Evolutionary conservation across 768 basidiomycete genomes (phyloP), one percentile per base, ranked within the genome.

Genomic region (Mycena galericulata): DNA sequence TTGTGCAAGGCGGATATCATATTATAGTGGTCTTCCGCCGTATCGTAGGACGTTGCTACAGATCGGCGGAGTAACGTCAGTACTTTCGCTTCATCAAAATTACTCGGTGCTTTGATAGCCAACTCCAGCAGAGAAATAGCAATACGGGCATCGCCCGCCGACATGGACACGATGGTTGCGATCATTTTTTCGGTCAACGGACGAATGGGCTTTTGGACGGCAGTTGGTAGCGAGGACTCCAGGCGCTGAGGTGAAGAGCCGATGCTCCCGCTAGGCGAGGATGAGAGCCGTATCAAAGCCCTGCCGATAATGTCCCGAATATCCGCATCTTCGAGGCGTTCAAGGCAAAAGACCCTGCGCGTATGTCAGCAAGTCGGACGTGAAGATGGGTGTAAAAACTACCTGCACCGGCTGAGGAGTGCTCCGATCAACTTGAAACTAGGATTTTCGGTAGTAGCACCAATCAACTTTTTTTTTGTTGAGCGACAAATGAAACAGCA

Each of bases 391-490:
- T 45, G 38, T 45, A 36, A 1, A 9, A 79, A 87, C 74, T 70
- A 91, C 92, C 92, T 86, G 78, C 93, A 94, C 47, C 93, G 88
- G 74, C 90, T 91, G 32, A 94, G 79, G 30, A 94, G 81, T 14
- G 93, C 90, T 34, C 88, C 84, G 20, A 89, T 92, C 34, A 94
- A 77, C 71, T 92, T 93, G 81, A 96, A 96, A 0, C 92, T 94
- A 1, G 94, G 94, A 69, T 96, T 96, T 78, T 96, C 95, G 1
- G 94, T 96, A 4, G 94, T 96, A 1, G 94, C 93, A 29, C 93
- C 93, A 72, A 95, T 87, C 30, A 94, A 80, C 88, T 91, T 40
- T 22, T 18, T 54, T 62, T 56, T 56, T 24, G n/a, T 59, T 38
- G 62, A 36, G 46, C 36, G 26, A 18, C 18, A 12, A 34, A 46